These are phyloP conservation scores for Amoebophrya sp. DNA, from an alignment of 169 alveolate species.

Conservation along the genomic window DNA sequence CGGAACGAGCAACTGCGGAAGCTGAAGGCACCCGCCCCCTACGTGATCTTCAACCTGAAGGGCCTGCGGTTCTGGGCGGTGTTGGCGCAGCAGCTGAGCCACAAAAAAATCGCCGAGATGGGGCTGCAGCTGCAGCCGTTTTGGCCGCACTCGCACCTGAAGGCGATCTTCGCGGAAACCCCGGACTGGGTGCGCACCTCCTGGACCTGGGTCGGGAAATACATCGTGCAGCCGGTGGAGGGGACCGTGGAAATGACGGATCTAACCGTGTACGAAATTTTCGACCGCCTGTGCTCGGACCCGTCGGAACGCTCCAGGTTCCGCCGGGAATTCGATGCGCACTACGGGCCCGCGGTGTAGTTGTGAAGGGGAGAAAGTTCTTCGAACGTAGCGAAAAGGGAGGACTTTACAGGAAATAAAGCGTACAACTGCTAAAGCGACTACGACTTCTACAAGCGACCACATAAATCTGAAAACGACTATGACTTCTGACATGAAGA, in stretches of 20 bases:
- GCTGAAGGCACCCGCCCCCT: not conserved
- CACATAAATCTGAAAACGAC: too few relatives aligned
- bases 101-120: not conserved
- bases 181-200: not conserved
- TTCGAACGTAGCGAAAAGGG: too few relatives aligned
- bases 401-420: too few relatives aligned
- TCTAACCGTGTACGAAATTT: not conserved
- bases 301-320: not conserved
- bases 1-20: not conserved
- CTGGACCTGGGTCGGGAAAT: not conserved
- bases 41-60: not conserved
- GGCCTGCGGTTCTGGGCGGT: not conserved
- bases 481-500: too few relatives aligned
- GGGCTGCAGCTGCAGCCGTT: not conserved
- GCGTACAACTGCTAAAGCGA: too few relatives aligned
- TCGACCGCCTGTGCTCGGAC: not conserved
- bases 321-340: not conserved
- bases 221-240: not conserved
- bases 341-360: too few relatives aligned
- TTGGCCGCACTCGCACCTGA: not conserved
- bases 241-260: not conserved
- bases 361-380: too few relatives aligned
- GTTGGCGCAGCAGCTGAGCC: not conserved
- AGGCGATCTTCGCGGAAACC: not conserved
- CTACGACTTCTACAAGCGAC: too few relatives aligned